These are phyloP conservation scores for Blastocystis sp. DNA, from an alignment of 352 stramenopile species.

Conservation along the genomic window DNA sequence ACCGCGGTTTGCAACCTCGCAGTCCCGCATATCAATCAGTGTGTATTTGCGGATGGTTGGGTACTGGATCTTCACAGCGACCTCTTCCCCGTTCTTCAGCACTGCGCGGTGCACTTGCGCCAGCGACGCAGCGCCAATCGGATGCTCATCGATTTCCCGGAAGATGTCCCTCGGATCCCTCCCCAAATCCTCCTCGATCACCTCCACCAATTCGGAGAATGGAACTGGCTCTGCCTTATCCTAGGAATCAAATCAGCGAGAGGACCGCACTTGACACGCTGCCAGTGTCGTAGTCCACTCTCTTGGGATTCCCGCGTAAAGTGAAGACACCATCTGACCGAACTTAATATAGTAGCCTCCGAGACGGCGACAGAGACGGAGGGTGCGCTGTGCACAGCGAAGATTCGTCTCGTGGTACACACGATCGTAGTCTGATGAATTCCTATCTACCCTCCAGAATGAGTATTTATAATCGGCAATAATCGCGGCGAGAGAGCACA, in stretches of 20 bases:
- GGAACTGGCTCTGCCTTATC: conserved; percentile 46
- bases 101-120: conserved; percentile 80
- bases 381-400: conserved; percentile 38
- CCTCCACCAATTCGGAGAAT: conserved; percentile 43
- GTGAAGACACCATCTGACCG: conserved; percentile 62
- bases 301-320: conserved; percentile 36
- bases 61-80: conserved; percentile 87
- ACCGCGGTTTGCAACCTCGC: not conserved
- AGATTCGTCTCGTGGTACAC: conserved; percentile 55
- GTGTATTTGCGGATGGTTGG: conserved; percentile 80
- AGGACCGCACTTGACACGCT: conserved; percentile 26
- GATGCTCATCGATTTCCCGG: conserved; percentile 73
- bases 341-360: conserved; percentile 66
- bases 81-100: conserved; percentile 76
- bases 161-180: conserved; percentile 11
- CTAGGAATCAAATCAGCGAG: conserved; percentile 12
- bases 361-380: conserved; percentile 9
- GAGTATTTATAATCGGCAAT: conserved; percentile 63
- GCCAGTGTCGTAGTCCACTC: conserved; percentile 57
- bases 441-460: conserved; percentile 17
- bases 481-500: conserved; percentile 28
- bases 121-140: conserved; percentile 81
- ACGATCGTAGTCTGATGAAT: conserved; percentile 35
- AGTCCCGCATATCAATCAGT: conserved; percentile 69
- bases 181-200: conserved; percentile 63